Base-by-base conservation (phyloP, 495 filamentous ascomycete genomes). In the Aspergillus haitiensis region DNA sequence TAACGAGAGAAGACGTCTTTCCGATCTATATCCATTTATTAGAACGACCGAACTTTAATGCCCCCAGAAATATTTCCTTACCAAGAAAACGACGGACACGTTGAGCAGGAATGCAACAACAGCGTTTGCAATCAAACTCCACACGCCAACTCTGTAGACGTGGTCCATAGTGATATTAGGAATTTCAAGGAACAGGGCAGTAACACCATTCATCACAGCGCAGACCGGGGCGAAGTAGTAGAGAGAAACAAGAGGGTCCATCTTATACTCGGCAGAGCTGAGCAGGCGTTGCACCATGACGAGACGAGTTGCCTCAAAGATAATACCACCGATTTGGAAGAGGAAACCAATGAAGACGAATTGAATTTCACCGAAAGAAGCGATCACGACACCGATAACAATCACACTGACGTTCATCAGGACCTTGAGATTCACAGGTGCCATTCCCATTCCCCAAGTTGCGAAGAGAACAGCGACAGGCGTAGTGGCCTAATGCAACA, bases 191-290 rank as follows among this genome's bases (percentile, higher is more conserved):
- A 92, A 80, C 46, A 97, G 80, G 58, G 87, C 89, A 42, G 92
- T 88, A 16, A 84, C 59, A 67, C 85, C 84, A 78, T 96, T 97
- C 88, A 96, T 95, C 65, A 85, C 80, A 55, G 92, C 91, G 77
- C 92, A 97, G 64, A 93, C 86, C 7, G 92, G 92, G 9, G 93
- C 92, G 66, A 93, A 97, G 82, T 97, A 96, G 84, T 96, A 97
- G 10, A 97, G 84, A 7, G 93, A 96, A 37, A 97, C 92, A 40
- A 96, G 83, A 52, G 92, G 92, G 73, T 97, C 92, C 92, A 97
- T 97, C 86, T 96, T 96, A 84, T 86, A 96, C 78, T 96, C 92
- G 52, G 89, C 81, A 10, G 88, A 91, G 82, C 86, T 92, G 56
- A 97, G 84, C 50, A 97, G 81, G 45, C 86, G 86, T 80, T 96